These are phyloP conservation scores for Curvularia sp. DNA, from an alignment of 2,329 filamentous ascomycete genomes.

Conservation along the genomic window DNA sequence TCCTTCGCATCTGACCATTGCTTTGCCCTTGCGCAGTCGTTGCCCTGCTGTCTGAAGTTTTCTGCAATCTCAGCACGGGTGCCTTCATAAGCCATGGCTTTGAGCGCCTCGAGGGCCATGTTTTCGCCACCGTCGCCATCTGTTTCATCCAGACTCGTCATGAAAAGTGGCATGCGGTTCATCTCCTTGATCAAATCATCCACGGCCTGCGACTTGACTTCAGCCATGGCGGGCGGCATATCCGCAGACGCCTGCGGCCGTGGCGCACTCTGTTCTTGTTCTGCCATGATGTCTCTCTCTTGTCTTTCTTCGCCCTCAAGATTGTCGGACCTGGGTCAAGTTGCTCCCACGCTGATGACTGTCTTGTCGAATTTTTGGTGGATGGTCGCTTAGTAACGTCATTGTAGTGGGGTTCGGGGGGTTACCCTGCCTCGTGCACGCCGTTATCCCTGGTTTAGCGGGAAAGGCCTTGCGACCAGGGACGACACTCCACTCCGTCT, in stretches of 20 bases:
- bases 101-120: conserved; percentile 81
- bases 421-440: neutral
- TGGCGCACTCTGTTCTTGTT: conserved; percentile 18
- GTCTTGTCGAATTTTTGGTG: conserved; percentile 24
- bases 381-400: conserved; percentile 32
- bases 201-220: conserved; percentile 61
- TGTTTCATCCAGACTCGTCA: conserved; percentile 81
- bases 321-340: neutral
- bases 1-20: conserved; percentile 84
- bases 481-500: neutral
- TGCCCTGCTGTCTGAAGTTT: conserved; percentile 90
- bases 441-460: conserved; percentile 3
- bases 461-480: conserved; percentile 2
- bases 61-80: conserved; percentile 80
- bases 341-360: conserved; percentile 10
- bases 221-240: conserved; percentile 66
- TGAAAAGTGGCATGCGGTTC: conserved; percentile 84
- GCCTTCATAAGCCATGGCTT: conserved; percentile 91
- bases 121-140: conserved; percentile 73
- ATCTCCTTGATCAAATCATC: conserved; percentile 69
- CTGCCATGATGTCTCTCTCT: conserved; percentile 26
- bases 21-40: conserved; percentile 79
- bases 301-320: neutral
- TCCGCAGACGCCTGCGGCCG: conserved; percentile 47
- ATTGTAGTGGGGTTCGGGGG: conserved; percentile 16